Percentiles rank a stretch among this genome's conserved stretches.
phyloP scores from a whole-genome alignment of 192 early-diverging fungal species.

The Coemansia pectinata region DNA sequence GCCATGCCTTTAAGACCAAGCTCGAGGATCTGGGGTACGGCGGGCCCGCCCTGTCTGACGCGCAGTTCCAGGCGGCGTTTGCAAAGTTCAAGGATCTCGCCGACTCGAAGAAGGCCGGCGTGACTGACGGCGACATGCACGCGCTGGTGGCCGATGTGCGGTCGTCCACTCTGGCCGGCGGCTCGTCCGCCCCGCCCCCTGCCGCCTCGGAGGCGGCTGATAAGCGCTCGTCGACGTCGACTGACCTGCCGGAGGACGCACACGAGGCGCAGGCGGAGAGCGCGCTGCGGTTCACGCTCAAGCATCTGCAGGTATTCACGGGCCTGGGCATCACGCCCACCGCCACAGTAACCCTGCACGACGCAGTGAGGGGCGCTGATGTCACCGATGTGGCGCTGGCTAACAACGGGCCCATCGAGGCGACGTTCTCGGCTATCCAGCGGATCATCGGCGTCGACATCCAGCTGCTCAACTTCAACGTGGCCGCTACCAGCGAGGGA shows the following conservation, averaged over 20 bases:
- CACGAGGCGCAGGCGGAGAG: not conserved
- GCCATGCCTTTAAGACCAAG: slow-evolving; percentile 86
- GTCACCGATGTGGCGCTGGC: slow-evolving; percentile 78
- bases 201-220: not conserved
- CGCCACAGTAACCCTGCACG: slow-evolving; percentile 76
- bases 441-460: slow-evolving; percentile 73
- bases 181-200: not conserved
- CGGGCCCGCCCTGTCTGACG: slow-evolving; percentile 58
- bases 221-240: not conserved
- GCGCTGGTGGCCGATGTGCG: slow-evolving; percentile 83
- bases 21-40: slow-evolving; percentile 75
- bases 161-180: slow-evolving; percentile 26
- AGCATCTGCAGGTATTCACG: slow-evolving; percentile 77
- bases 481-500: slow-evolving; percentile 83
- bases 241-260: not conserved
- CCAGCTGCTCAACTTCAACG: slow-evolving; percentile 81
- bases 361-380: slow-evolving; percentile 53
- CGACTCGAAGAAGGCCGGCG: slow-evolving; percentile 82
- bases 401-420: slow-evolving; percentile 82
- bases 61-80: slow-evolving; percentile 82
- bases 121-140: slow-evolving; percentile 87
- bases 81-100: slow-evolving; percentile 87
- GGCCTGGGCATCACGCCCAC: slow-evolving; percentile 74
- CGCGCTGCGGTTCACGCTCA: slow-evolving; percentile 59
- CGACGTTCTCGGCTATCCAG: slow-evolving; percentile 88